A percentile compares a stretch with the other conserved stretches of the same genome.
phyloP scores from a whole-genome alignment of 495 filamentous ascomycete species.

The Hypoxylon rickii region DNA sequence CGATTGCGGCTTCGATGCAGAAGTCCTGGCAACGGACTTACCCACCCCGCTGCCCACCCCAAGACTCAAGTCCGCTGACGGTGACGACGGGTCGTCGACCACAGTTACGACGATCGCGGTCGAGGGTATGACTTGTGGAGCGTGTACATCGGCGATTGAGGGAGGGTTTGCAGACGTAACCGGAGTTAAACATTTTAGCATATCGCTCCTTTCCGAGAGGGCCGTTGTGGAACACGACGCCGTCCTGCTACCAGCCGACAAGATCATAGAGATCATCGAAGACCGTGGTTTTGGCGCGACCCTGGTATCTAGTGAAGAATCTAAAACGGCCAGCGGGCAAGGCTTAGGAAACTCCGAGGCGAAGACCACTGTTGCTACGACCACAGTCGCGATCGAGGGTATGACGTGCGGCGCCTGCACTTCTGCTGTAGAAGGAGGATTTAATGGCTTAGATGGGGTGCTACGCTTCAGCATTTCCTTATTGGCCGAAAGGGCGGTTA shows the following conservation, averaged over 20 bases:
- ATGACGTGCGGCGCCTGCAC: constrained; percentile 99
- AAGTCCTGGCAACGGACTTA: constrained; percentile 81
- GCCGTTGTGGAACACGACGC: constrained; percentile 88
- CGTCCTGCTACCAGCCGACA: constrained; percentile 64
- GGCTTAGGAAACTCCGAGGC: constrained; percentile 30
- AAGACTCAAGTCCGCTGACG: constrained; percentile 26
- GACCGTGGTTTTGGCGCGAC: constrained; percentile 90
- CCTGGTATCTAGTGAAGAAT: constrained; percentile 61
- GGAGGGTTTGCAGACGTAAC: constrained; percentile 76
- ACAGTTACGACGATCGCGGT: constrained; percentile 81
- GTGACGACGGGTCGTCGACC: constrained; percentile 39
- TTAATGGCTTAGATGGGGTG: constrained; percentile 74
- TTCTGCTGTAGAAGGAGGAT: constrained; percentile 81
- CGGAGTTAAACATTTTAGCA: constrained; percentile 85
- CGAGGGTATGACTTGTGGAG: constrained; percentile 95
- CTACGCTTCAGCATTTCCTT: constrained; percentile 92
- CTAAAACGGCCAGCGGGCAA: constrained; percentile 40
- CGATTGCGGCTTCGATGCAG: constrained; percentile 92
- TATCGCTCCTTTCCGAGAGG: constrained; percentile 89
- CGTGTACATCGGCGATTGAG: constrained; percentile 90
- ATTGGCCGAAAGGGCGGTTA: constrained; percentile 87
- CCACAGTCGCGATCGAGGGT: constrained; percentile 87
- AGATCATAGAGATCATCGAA: constrained; percentile 81
- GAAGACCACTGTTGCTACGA: constrained; percentile 57
- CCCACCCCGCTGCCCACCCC: constrained; percentile 49